Base-by-base conservation (phyloP, 1,284 basidiomycete genomes). In the Cutaneotrichosporon mucoides region DNA sequence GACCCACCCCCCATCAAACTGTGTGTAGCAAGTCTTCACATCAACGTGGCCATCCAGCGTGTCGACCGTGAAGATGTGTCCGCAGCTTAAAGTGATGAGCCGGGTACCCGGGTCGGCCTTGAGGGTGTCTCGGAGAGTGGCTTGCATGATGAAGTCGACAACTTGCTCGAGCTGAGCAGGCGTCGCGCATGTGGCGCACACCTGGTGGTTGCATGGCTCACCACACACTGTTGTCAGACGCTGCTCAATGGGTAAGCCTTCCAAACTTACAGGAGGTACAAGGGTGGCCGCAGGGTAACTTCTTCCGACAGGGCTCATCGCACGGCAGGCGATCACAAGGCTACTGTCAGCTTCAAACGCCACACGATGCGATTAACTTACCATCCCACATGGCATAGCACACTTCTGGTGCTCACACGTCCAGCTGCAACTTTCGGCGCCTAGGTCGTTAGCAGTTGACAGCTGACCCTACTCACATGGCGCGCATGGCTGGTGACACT, bases 1-100 rank as follows among this genome's bases (percentile, higher is more conserved):
- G 7, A 69, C 42, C 81, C 83, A 87, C 16, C 13, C 13, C 7
- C 50, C 50, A 6, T 16, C 1, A 4, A 12, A 6, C 6, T 52
- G 24, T 4, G 75, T 56, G 68, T 89, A 89, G 66, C 83, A 87
- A 2, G 82, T 79, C 0, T 62, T 57, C 72, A 89, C 81, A 3
- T 75, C 68, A 60, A 83, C 84, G 51, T 81, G 76, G 0, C 85
- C 85, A 60, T 89, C 88, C 15, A 89, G 79, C 0, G 86, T 86
- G 68, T 87, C 86, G 5, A 88, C 83, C 0, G 88, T 88, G 71
- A 89, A 89, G 1, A 82, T 74, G 67, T 89, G 88, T 0, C 82
- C 66, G 66, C 88, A 89, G 0, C 81, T 79, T 24, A 88, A 78
- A 0, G 84, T 87, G 65, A 89, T 86, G 24, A 86, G 68, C 5